These are phyloP conservation scores for Coniella vitis DNA, from an alignment of 2,329 filamentous ascomycete species.

Conservation along the genomic window DNA sequence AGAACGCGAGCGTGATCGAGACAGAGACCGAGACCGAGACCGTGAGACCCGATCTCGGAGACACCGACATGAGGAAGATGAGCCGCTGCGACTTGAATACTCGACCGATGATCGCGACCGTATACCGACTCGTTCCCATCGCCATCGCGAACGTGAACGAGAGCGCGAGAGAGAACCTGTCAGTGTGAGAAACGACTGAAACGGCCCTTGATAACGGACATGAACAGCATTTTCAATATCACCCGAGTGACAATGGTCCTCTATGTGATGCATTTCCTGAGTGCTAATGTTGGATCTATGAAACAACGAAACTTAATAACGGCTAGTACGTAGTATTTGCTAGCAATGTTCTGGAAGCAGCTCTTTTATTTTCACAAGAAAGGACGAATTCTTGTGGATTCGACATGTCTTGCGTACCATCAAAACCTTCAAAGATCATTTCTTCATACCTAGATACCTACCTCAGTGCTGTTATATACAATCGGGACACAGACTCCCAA, in stretches of 20 bases:
- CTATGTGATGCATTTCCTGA: too few relatives aligned
- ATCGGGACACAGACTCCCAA: too few relatives aligned
- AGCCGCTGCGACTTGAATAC: conserved; percentile 25
- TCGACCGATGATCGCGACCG: conserved; percentile 22
- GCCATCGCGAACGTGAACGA: conserved; percentile 23
- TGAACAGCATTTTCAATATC: not conserved
- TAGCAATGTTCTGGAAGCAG: too few relatives aligned
- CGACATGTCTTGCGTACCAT: too few relatives aligned
- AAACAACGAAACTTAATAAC: too few relatives aligned
- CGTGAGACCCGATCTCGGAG: conserved; percentile 23
- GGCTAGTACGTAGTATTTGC: too few relatives aligned
- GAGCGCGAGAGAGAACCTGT: conserved; percentile 13
- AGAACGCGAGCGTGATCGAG: conserved; percentile 20
- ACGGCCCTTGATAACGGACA: not conserved
- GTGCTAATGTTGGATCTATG: too few relatives aligned
- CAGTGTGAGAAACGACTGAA: conserved; percentile 17
- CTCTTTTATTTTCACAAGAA: too few relatives aligned
- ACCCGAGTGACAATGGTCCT: not conserved
- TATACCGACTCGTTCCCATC: conserved; percentile 24
- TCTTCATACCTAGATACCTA: too few relatives aligned
- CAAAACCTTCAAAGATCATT: too few relatives aligned
- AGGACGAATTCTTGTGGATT: too few relatives aligned
- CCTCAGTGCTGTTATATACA: too few relatives aligned
- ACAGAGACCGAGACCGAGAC: conserved; percentile 26
- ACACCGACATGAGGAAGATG: conserved; percentile 22